phyloP scores from a whole-genome alignment of 306 rosid species.

The Cotoneaster glaucophyllus region DNA sequence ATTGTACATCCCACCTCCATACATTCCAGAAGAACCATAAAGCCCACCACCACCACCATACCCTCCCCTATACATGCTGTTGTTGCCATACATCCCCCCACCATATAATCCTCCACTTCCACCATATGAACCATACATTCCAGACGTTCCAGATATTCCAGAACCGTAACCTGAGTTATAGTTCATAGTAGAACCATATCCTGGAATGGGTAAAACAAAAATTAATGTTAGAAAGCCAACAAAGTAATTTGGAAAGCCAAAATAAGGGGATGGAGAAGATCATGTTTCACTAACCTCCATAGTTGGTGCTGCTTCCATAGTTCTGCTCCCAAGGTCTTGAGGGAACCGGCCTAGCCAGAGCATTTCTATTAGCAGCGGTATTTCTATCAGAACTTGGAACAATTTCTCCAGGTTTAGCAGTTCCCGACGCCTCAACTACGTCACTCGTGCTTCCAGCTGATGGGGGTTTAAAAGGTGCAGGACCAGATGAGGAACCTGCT shows the following conservation, averaged over 20 bases:
- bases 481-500: constrained; percentile 72
- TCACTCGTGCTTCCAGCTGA: constrained; percentile 81
- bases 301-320: constrained; percentile 44
- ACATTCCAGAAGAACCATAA: constrained; percentile 82
- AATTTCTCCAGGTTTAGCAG: constrained; percentile 92
- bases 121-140: constrained; percentile 38
- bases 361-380: constrained; percentile 38
- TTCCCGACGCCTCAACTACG: constrained; percentile 95
- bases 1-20: constrained; percentile 89
- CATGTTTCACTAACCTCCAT: constrained; percentile 44
- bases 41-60: constrained; percentile 46
- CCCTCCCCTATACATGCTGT: constrained; percentile 74
- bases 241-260: neutral
- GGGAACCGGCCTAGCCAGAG: constrained; percentile 79
- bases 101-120: constrained; percentile 56
- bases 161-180: constrained; percentile 76
- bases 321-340: constrained; percentile 95
- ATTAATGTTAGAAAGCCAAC: neutral
- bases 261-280: neutral
- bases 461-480: constrained; percentile 84
- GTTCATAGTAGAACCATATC: constrained; percentile 58
- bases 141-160: constrained; percentile 54
- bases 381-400: constrained; percentile 54
- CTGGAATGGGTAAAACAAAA: constrained; percentile 21
- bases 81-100: constrained; percentile 81